A percentile compares a stretch with the other conserved stretches of the same genome.
Conservation (phyloP, 352 stramenopile species). For the Phytophthora agathidicida region DNA sequence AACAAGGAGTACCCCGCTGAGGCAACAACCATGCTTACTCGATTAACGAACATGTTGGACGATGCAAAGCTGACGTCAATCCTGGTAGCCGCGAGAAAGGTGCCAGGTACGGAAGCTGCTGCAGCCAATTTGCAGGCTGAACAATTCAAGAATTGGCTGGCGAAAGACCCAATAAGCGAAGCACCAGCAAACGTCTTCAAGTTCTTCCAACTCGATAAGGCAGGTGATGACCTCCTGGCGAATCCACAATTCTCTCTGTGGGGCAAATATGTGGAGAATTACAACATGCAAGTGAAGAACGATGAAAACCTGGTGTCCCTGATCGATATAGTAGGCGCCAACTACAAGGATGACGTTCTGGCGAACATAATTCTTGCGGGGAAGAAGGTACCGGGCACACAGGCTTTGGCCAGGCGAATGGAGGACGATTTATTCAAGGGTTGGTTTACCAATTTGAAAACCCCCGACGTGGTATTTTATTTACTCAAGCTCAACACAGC, state of each 20-base stretch:
- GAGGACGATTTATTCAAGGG: constrained; percentile 1
- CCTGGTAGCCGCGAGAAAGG: background rate
- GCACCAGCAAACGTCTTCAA: background rate
- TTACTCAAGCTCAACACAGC: background rate
- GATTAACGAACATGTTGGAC: background rate
- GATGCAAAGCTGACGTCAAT: background rate
- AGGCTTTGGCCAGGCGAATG: background rate
- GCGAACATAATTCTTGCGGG: background rate
- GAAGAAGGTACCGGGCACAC: background rate
- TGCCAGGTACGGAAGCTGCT: background rate
- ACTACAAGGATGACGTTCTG: constrained; percentile 1
- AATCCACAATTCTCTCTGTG: background rate
- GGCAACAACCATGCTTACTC: background rate
- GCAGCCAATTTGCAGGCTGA: background rate
- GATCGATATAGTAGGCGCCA: background rate
- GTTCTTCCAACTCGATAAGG: constrained; percentile 1
- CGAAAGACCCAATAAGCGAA: background rate
- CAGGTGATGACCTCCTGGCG: background rate
- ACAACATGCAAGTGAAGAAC: background rate
- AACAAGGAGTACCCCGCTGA: constrained; percentile 2
- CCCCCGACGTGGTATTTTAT: background rate
- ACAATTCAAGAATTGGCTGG: constrained; percentile 2
- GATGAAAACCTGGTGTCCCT: background rate
- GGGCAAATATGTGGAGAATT: background rate
- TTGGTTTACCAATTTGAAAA: background rate